phyloP scores from a whole-genome alignment of 2,329 filamentous ascomycete genomes.

The Penicillium palitans region DNA sequence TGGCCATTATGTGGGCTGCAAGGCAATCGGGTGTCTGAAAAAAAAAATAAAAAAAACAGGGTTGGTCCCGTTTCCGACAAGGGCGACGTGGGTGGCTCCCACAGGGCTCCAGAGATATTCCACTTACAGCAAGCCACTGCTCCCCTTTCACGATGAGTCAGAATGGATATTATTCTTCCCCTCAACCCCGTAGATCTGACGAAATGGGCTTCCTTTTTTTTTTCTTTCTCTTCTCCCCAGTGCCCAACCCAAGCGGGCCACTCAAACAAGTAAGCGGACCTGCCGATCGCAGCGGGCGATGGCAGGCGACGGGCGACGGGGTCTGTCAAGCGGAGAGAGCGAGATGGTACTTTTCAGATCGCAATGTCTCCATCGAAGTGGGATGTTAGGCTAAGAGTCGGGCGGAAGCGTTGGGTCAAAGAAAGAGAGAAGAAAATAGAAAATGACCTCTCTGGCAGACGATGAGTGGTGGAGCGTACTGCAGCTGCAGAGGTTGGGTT shows the following conservation, averaged over 20 bases:
- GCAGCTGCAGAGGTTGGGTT: slow-evolving; percentile 29
- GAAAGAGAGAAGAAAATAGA: slow-evolving; percentile 9
- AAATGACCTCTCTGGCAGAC: slow-evolving; percentile 12
- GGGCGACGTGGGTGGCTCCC: slow-evolving; percentile 20
- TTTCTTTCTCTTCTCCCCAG: slow-evolving; percentile 13
- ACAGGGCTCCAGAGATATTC: slow-evolving; percentile 15
- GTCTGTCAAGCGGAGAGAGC: slow-evolving; percentile 34
- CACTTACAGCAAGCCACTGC: slow-evolving; percentile 27
- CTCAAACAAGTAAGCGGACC: slow-evolving; percentile 22
- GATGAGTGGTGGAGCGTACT: slow-evolving; percentile 22
- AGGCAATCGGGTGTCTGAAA: slow-evolving; percentile 24
- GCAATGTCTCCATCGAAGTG: slow-evolving; percentile 40
- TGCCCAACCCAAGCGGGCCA: slow-evolving; percentile 22
- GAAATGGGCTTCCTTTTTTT: neutral
- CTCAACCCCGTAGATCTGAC: slow-evolving; percentile 12
- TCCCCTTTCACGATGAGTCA: slow-evolving; percentile 16
- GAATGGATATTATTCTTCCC: slow-evolving; percentile 13
- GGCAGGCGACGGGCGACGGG: slow-evolving; percentile 24
- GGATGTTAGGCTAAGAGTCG: slow-evolving; percentile 22
- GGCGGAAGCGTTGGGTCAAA: slow-evolving; percentile 18
- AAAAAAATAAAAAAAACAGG: slow-evolving; percentile 23
- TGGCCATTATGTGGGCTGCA: slow-evolving; percentile 38
- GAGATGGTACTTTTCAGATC: slow-evolving; percentile 29
- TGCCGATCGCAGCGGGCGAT: slow-evolving; percentile 35
- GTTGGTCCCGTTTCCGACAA: slow-evolving; percentile 25